Conservation (phyloP, 495 filamentous ascomycete species). For the Penicillium silybi region DNA sequence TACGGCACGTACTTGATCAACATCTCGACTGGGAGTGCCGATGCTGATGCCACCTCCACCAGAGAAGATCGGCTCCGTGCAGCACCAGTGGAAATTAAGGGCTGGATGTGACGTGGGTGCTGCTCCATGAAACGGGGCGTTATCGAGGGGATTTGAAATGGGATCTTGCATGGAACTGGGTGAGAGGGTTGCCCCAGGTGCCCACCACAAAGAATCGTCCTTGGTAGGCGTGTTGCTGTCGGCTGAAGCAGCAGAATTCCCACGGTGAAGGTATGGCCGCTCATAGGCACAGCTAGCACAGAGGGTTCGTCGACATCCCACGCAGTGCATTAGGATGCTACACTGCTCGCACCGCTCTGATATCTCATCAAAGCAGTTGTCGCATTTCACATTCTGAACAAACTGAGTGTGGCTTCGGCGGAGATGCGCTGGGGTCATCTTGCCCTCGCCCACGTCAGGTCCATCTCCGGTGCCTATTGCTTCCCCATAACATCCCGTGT, state of each 20-base stretch:
- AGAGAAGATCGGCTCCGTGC: conserved; percentile 59
- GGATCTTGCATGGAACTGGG: conserved; percentile 58
- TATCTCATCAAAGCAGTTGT: conserved; percentile 50
- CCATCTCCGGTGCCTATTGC: conserved; percentile 46
- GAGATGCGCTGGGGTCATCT: conserved; percentile 50
- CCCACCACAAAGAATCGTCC: conserved; percentile 52
- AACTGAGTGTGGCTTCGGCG: conserved; percentile 53
- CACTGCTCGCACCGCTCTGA: conserved; percentile 59
- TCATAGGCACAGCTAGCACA: conserved; percentile 60
- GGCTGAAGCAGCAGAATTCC: conserved; percentile 11
- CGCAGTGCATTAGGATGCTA: conserved; percentile 61
- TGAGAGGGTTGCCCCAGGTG: conserved; percentile 47
- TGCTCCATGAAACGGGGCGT: conserved; percentile 24
- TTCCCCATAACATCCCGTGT: conserved; percentile 53
- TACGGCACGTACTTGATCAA: conserved; percentile 53
- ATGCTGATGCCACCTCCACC: conserved; percentile 60
- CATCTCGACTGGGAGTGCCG: conserved; percentile 47
- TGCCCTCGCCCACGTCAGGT: conserved; percentile 48
- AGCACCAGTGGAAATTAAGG: conserved; percentile 58
- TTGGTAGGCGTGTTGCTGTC: not conserved
- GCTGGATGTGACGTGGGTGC: conserved; percentile 34
- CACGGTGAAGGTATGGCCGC: conserved; percentile 44
- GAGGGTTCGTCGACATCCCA: conserved; percentile 58
- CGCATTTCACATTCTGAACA: conserved; percentile 50
- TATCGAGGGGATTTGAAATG: conserved; percentile 22